Percentiles rank a stretch among this genome's conserved stretches.
Evolutionary conservation across 768 basidiomycete genomes (phyloP).

Genomic region (Lentinula boryana): DNA sequence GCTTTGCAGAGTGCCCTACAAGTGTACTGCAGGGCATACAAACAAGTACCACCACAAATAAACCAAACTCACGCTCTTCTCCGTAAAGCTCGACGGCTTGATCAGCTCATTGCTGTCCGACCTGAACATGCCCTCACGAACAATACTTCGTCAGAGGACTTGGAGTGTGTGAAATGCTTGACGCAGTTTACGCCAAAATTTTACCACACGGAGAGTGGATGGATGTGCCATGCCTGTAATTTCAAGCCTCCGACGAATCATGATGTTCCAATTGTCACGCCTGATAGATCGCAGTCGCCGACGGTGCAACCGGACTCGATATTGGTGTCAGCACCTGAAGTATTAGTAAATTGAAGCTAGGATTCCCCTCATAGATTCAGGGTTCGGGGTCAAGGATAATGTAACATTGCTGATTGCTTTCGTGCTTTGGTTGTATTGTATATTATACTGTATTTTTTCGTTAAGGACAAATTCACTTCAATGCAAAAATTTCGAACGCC

Average conservation of each 20-base stretch:
- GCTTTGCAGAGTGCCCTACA: constrained; percentile 75
- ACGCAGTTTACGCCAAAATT: constrained; percentile 76
- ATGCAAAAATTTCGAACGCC: no score
- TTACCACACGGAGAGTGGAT: constrained; percentile 36
- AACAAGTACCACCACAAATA: constrained; percentile 56
- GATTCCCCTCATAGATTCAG: no score
- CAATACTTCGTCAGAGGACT: constrained; percentile 21
- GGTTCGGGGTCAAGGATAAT: no score
- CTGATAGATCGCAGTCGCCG: neutral
- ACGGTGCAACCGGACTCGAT: neutral
- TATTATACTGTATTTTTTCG: no score
- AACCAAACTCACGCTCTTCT: constrained; percentile 77
- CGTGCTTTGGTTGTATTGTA: neutral
- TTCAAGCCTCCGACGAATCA: constrained; percentile 16
- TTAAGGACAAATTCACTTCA: no score
- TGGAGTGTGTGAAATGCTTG: constrained; percentile 54
- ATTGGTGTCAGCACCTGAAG: neutral
- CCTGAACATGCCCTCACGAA: constrained; percentile 21
- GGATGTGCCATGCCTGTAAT: constrained; percentile 45
- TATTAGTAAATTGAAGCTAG: neutral
- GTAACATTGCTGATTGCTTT: neutral
- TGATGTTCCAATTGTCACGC: neutral
- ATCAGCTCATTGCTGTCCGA: constrained; percentile 55
- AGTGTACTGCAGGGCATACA: constrained; percentile 81
- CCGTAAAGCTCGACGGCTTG: constrained; percentile 84